These are phyloP conservation scores for Crucibulum laeve DNA, from an alignment of 768 basidiomycete species.

Conservation along the genomic window DNA sequence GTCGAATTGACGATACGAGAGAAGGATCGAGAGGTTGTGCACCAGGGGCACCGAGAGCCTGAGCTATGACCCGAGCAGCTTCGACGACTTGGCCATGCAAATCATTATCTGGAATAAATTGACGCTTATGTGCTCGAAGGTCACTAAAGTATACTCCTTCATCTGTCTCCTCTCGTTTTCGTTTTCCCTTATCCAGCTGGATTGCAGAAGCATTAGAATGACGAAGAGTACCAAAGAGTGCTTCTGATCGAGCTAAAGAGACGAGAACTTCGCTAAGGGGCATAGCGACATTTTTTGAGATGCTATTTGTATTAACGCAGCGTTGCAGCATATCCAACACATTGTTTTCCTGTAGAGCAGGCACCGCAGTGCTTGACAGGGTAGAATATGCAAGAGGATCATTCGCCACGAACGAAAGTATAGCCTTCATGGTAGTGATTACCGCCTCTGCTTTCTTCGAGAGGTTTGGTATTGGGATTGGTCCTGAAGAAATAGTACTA, in stretches of 20 bases:
- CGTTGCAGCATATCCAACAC: constrained; percentile 53
- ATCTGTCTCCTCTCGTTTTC: constrained; percentile 61
- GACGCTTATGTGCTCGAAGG: constrained; percentile 36
- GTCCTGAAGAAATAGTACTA: background rate
- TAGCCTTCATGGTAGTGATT: constrained; percentile 59
- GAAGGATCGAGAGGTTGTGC: constrained; percentile 46
- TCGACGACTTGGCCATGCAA: constrained; percentile 55
- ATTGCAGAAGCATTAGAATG: constrained; percentile 60
- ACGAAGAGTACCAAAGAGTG: constrained; percentile 60
- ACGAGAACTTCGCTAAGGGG: constrained; percentile 61
- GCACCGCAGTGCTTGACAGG: constrained; percentile 48
- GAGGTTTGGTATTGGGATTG: constrained; percentile 5
- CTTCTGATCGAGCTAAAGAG: constrained; percentile 59
- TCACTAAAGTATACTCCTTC: constrained; percentile 27
- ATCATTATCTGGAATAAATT: constrained; percentile 37
- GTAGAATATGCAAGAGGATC: constrained; percentile 53
- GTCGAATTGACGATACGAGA: constrained; percentile 66
- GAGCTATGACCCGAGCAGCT: constrained; percentile 54
- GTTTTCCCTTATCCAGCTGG: constrained; percentile 69
- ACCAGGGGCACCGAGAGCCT: constrained; percentile 39
- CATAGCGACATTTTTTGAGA: constrained; percentile 50
- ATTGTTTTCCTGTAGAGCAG: constrained; percentile 40
- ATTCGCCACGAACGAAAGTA: constrained; percentile 52
- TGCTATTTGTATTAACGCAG: constrained; percentile 39
- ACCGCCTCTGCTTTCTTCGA: constrained; percentile 53